Percentiles rank a stretch among this genome's conserved stretches.
These are phyloP conservation scores for Lentinula guzmanii DNA, from an alignment of 768 basidiomycete genomes.

Conservation along the genomic window DNA sequence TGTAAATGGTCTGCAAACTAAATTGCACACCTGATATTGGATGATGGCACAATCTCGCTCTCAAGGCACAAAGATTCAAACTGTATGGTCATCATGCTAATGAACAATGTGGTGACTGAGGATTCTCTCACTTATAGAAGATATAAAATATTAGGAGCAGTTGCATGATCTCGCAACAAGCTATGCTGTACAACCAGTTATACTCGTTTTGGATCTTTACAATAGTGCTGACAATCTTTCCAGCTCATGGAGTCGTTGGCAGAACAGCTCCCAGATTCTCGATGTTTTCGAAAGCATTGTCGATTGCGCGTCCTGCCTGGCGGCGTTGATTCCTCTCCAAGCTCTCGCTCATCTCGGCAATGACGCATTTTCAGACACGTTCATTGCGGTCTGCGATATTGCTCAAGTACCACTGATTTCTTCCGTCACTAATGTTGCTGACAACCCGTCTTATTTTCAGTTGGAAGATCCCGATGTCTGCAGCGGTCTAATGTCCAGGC, in stretches of 20 bases:
- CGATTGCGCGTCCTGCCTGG: slow-evolving; percentile 23
- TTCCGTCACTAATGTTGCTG: background rate
- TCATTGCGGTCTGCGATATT: slow-evolving; percentile 19
- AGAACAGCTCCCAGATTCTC: slow-evolving; percentile 10
- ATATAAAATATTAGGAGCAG: background rate
- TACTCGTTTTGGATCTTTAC: background rate
- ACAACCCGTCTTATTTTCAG: slow-evolving; percentile 7
- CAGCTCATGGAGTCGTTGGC: background rate
- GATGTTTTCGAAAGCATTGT: slow-evolving; percentile 18
- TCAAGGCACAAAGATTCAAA: no score
- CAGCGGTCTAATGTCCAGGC: slow-evolving; percentile 22
- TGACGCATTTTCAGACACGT: slow-evolving; percentile 19
- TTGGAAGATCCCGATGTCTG: slow-evolving; percentile 33
- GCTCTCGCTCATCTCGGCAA: slow-evolving; percentile 24
- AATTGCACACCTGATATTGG: no score
- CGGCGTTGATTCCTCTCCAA: slow-evolving; percentile 23
- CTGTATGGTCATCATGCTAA: no score
- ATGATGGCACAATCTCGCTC: no score
- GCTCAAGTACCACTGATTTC: slow-evolving; percentile 12
- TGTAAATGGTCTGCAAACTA: no score
- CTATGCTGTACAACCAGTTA: background rate
- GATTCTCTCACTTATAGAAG: background rate
- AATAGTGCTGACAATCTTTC: background rate
- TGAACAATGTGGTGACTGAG: background rate
- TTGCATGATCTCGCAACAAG: background rate